Base-by-base conservation (phyloP, 176 grass and related monocot genomes). In the Canna indica region DNA sequence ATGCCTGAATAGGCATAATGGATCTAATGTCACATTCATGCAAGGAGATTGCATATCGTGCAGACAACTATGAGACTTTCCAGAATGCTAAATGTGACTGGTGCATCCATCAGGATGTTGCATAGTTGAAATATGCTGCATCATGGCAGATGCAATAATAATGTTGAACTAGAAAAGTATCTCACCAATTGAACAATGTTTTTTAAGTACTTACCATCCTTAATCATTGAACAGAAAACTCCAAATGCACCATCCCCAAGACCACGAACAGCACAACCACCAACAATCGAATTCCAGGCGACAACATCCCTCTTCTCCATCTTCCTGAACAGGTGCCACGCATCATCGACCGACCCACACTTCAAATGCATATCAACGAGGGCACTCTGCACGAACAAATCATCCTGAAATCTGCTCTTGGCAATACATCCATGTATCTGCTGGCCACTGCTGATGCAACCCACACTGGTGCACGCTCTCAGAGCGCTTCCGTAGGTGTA, bases 301-400 rank as follows among this genome's bases (percentile, higher is more conserved):
- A 95, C 87, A 36, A 81, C 59, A 15, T 95, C 91, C 69, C 80
- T 88, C 64, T 39, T 81, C 76, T 73, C 72, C 84, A 88, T 91
- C 36, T 14, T 75, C 5, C 30, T 69, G 44, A 95, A 91, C 64
- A 95, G n/a, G 24, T 24, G 52, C 70, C 45, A 73, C 0, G 85
- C 87, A 1, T 91, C 78, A 1, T 5, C 76, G 38, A 95, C 70
- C 0, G 64, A 85, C 24, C 91, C 85, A 2, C 87, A 81, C 64
- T 86, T 85, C 58, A 95, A 72, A 28, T 91, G 80, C 85, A 90
- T 61, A 75, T 95, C 84, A 77, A 90, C 79, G 47, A 95, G 87
- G 0, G 87, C 85, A 13, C 87, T 91, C 76, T 89, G 88, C 64
- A 96, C 85, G 29, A 91, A 81, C 79, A 89, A 76, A 77, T 96